Conservation (phyloP, 176 grass and related monocot genomes). For the Aechmea fasciata region DNA sequence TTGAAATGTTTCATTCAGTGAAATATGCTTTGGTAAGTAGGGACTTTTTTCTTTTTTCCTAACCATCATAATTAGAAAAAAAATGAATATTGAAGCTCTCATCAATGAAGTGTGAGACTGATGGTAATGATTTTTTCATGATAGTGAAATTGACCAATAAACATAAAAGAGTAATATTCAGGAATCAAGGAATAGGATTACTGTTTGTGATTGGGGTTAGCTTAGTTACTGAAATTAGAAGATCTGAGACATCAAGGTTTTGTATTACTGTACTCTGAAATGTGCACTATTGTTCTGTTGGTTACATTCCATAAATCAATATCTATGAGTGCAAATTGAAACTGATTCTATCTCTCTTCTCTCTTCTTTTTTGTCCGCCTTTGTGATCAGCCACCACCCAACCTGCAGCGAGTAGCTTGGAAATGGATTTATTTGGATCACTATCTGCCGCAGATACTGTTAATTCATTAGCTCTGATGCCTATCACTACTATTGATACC, state of each 20-base stretch:
- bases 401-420: constrained; percentile 42
- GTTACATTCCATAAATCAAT: background rate
- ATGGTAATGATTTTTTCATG: too few species aligned
- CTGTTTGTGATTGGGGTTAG: background rate
- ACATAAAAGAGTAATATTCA: too few species aligned
- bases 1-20: too few species aligned
- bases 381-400: constrained; percentile 20
- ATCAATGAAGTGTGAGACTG: too few species aligned
- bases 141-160: too few species aligned
- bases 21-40: too few species aligned
- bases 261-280: background rate
- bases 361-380: too few species aligned
- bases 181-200: background rate
- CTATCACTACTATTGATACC: constrained; percentile 37
- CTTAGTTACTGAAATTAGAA: background rate
- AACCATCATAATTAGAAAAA: too few species aligned
- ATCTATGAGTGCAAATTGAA: background rate
- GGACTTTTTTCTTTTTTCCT: too few species aligned
- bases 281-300: background rate
- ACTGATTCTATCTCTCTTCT: background rate
- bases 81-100: too few species aligned
- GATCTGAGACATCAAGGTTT: background rate
- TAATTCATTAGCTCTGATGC: constrained; percentile 66
- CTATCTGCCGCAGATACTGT: constrained; percentile 33
- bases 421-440: constrained; percentile 92